Conservation (phyloP, 164 flowering plant species). For the Stephania yunnanensis region DNA sequence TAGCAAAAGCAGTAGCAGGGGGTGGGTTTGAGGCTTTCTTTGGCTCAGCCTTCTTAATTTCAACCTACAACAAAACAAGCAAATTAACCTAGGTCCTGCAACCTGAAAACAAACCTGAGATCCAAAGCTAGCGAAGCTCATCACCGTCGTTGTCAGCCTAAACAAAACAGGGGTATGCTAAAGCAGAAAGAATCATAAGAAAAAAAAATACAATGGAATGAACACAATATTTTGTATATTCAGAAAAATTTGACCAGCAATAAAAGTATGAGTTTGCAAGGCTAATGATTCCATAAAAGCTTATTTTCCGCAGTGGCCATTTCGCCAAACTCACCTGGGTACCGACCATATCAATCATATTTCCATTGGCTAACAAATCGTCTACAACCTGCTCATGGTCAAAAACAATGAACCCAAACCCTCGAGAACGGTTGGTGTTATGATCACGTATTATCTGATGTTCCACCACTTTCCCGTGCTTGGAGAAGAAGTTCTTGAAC, state of each 20-base stretch:
- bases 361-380: conserved; percentile 61
- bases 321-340: conserved; percentile 61
- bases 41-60: conserved; percentile 99
- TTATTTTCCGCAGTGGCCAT: conserved; percentile 4
- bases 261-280: not conserved
- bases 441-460: conserved; percentile 88
- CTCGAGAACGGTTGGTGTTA: conserved; percentile 76
- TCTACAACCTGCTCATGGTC: conserved; percentile 83
- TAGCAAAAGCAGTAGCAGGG: conserved; percentile 55
- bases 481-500: conserved; percentile 69
- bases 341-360: conserved; percentile 86
- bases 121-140: conserved; percentile 19
- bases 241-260: not conserved
- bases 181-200: not conserved
- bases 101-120: conserved; percentile 20
- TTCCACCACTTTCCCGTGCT: conserved; percentile 75
- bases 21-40: conserved; percentile 87
- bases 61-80: conserved; percentile 96
- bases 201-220: not conserved
- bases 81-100: conserved; percentile 60
- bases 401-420: conserved; percentile 87
- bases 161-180: not conserved
- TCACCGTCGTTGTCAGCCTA: not conserved
- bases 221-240: not conserved
- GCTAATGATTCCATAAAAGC: conserved; percentile 1